A percentile compares a stretch with the other conserved stretches of the same genome.
phyloP scores from a whole-genome alignment of 441 rosid species.

The Omphalea diandra region DNA sequence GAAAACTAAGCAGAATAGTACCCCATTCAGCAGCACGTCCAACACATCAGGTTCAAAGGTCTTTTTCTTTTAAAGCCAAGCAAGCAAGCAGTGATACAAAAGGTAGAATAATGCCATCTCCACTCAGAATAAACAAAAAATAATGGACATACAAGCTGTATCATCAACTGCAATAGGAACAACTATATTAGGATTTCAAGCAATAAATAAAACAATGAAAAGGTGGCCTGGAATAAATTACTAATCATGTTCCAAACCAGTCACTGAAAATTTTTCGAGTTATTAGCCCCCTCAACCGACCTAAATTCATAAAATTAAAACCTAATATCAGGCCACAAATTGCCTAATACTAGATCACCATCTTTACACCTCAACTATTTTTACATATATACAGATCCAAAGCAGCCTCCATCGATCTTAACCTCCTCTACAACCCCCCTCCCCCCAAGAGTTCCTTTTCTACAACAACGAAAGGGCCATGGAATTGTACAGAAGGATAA shows the following conservation, averaged over 20 bases:
- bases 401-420: constrained; percentile 18
- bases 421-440: no score
- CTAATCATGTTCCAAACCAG: constrained; percentile 23
- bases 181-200: neutral
- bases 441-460: constrained; percentile 21
- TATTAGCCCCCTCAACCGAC: constrained; percentile 27
- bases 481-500: constrained; percentile 27
- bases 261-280: constrained; percentile 25
- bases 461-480: constrained; percentile 16
- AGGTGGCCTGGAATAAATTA: constrained; percentile 23
- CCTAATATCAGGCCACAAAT: constrained; percentile 24
- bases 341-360: constrained; percentile 30
- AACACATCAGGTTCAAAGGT: no score
- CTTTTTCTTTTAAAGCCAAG: no score
- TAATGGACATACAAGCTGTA: no score
- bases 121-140: no score
- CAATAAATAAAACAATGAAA: constrained; percentile 16
- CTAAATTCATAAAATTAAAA: constrained; percentile 31
- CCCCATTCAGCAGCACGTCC: no score
- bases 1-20: no score
- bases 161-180: neutral
- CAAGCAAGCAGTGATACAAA: no score
- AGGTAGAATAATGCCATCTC: no score
- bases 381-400: constrained; percentile 42
- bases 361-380: constrained; percentile 48